These are phyloP conservation scores for Rhodamnia argentea DNA, from an alignment of 345 rosid species.

Conservation along the genomic window DNA sequence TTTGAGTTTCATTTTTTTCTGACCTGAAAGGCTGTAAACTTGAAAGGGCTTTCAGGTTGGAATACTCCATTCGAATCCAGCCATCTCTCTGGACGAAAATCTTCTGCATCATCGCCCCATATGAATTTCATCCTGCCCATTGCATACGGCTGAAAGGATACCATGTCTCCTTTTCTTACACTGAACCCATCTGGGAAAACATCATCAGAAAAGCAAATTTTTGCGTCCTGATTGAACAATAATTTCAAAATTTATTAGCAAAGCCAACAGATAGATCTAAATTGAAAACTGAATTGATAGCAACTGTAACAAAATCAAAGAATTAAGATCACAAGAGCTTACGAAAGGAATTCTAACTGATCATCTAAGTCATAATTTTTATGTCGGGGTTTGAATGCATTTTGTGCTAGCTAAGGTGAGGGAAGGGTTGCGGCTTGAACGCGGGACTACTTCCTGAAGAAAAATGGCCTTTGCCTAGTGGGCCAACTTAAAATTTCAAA, in stretches of 20 bases:
- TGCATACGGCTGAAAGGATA: constrained; percentile 43
- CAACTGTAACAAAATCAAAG: not conserved
- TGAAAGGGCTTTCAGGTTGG: constrained; percentile 42
- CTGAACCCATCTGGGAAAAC: constrained; percentile 50
- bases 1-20: not conserved
- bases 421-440: not conserved
- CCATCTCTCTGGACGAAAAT: constrained; percentile 50
- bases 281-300: not conserved
- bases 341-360: not conserved
- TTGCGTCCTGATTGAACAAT: constrained; percentile 27
- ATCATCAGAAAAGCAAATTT: constrained; percentile 47
- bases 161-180: constrained; percentile 43
- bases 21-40: constrained; percentile 56
- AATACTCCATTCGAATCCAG: constrained; percentile 30
- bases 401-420: not conserved
- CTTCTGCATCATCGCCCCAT: constrained; percentile 45
- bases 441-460: not conserved
- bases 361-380: not conserved
- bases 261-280: not conserved
- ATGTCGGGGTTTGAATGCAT: not conserved
- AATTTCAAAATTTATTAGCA: not conserved
- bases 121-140: constrained; percentile 63
- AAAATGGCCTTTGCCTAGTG: not conserved
- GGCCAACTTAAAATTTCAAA: not conserved
- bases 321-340: not conserved